These are phyloP conservation scores for Pontederia paniculata DNA, from an alignment of 176 grass and related monocot genomes.

Conservation along the genomic window DNA sequence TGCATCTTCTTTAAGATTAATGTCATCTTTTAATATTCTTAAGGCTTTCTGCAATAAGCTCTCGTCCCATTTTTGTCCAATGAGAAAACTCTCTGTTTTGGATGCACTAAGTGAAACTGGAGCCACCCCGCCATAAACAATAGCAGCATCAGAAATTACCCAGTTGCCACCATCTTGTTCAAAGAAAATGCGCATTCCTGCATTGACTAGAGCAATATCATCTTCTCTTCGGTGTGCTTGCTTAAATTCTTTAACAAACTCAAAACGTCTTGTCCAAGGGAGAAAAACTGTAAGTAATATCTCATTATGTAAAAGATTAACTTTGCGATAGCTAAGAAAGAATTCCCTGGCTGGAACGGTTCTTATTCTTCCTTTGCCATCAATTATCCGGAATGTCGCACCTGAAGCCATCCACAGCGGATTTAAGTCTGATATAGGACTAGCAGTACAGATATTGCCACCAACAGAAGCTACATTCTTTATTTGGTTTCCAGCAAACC, in stretches of 20 bases:
- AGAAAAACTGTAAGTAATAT: constrained; percentile 66
- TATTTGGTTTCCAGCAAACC: constrained; percentile 94
- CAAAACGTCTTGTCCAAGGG: constrained; percentile 74
- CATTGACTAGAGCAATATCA: constrained; percentile 96
- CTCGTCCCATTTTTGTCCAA: constrained; percentile 51
- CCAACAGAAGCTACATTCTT: constrained; percentile 93
- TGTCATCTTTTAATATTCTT: constrained; percentile 70
- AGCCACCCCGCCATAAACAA: constrained; percentile 82
- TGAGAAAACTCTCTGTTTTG: constrained; percentile 55
- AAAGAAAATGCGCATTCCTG: constrained; percentile 67
- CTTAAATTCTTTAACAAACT: constrained; percentile 96
- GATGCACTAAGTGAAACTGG: constrained; percentile 51
- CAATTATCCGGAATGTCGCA: constrained; percentile 67
- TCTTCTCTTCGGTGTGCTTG: constrained; percentile 97
- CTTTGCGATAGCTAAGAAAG: constrained; percentile 90
- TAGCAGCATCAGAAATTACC: constrained; percentile 55
- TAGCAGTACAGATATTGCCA: constrained; percentile 98
- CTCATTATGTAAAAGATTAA: constrained; percentile 66
- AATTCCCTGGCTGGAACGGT: constrained; percentile 57
- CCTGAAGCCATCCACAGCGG: constrained; percentile 86
- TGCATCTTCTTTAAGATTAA: constrained; percentile 59
- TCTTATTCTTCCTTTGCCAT: constrained; percentile 50
- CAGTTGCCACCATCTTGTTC: constrained; percentile 38
- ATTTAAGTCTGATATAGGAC: constrained; percentile 97
- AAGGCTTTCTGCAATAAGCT: constrained; percentile 44